phyloP scores from a whole-genome alignment of 108 stramenopile species.

The Skeletonema marinoi region DNA sequence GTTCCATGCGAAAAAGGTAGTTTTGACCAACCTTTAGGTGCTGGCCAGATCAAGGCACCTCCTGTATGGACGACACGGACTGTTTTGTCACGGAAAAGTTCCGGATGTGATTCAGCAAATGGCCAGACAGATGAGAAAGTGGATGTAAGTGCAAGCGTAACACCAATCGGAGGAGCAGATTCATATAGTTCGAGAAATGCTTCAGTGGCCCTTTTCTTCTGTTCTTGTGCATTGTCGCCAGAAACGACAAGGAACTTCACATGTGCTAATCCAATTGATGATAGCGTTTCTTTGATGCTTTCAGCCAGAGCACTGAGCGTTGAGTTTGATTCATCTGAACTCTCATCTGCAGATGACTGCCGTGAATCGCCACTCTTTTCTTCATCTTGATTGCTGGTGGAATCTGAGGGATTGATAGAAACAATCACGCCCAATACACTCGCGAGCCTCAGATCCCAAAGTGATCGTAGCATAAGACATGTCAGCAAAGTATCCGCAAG shows the following conservation, averaged over 20 bases:
- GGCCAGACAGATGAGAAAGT: conserved; percentile 46
- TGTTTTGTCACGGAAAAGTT: conserved; percentile 48
- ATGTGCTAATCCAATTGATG: conserved; percentile 36
- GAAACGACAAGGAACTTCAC: conserved; percentile 42
- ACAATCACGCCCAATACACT: conserved; percentile 48
- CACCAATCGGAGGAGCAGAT: conserved; percentile 45
- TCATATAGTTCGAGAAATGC: conserved; percentile 39
- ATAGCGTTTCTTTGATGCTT: conserved; percentile 35
- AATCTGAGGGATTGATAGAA: conserved; percentile 39
- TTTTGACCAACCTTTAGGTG: conserved; percentile 33
- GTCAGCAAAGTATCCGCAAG: conserved; percentile 48
- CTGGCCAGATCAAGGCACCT: conserved; percentile 49
- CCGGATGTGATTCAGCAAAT: conserved; percentile 40
- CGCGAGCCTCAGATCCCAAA: conserved; percentile 52
- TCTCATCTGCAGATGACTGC: not conserved
- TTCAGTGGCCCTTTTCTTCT: conserved; percentile 28
- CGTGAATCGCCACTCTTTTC: not conserved
- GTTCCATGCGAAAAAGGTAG: not conserved
- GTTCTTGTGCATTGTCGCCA: conserved; percentile 31
- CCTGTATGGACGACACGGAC: conserved; percentile 54
- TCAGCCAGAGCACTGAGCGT: conserved; percentile 37
- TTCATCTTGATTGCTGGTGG: not conserved
- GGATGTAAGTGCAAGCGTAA: conserved; percentile 42
- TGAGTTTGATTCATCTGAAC: conserved; percentile 18
- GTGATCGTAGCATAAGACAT: conserved; percentile 47